Evolutionary conservation across 345 rosid genomes (phyloP).

Genomic region (Garcia nutans): DNA sequence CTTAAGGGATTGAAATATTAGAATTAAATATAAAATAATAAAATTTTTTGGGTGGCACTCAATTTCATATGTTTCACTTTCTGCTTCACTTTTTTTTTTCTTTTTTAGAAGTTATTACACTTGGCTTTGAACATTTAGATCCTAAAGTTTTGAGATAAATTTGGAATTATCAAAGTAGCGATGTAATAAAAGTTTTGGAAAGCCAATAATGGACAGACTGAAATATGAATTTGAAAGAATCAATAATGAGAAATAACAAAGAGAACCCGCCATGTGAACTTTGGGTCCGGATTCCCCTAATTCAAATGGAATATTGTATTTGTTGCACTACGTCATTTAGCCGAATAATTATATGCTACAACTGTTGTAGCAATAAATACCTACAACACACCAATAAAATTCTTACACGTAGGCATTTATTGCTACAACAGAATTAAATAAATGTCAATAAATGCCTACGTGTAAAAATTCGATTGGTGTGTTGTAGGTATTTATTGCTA

Average conservation of each 20-base stretch:
- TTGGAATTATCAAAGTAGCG: not conserved
- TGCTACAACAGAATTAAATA: too few species aligned
- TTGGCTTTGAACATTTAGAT: not conserved
- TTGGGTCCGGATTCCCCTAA: slow-evolving; percentile 9
- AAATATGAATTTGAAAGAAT: not conserved
- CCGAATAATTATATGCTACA: too few species aligned
- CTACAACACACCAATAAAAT: too few species aligned
- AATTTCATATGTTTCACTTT: not conserved
- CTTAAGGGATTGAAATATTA: not conserved
- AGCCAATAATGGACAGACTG: not conserved
- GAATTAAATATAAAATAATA: not conserved
- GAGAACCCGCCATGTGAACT: slow-evolving; percentile 16
- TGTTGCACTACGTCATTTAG: slow-evolving; percentile 22
- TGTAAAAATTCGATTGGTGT: too few species aligned
- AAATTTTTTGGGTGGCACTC: not conserved
- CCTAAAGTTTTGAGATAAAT: not conserved
- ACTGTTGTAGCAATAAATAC: too few species aligned
- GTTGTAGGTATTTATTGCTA: too few species aligned
- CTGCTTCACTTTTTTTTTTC: not conserved
- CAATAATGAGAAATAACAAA: slow-evolving; percentile 14
- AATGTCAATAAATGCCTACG: too few species aligned
- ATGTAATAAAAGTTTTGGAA: not conserved
- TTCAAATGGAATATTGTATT: not conserved
- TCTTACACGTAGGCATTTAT: too few species aligned
- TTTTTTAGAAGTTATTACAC: too few species aligned